These are phyloP conservation scores for Lepraria neglecta DNA, from an alignment of 495 filamentous ascomycete species.

Conservation along the genomic window DNA sequence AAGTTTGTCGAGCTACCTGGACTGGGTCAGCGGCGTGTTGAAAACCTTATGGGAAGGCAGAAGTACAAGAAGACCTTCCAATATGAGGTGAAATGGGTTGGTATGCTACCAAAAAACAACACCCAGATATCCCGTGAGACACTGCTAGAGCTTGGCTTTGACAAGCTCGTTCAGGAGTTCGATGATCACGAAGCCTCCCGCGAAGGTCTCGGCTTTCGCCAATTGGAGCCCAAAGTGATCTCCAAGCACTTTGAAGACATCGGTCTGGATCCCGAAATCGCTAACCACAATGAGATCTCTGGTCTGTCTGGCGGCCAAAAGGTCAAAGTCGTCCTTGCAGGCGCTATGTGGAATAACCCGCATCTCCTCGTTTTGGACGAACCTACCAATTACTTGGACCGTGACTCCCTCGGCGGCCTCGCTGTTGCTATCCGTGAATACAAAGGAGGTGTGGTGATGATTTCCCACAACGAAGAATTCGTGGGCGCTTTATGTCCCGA, in stretches of 20 bases:
- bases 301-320: slow-evolving; percentile 98
- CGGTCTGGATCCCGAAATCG: slow-evolving; percentile 93
- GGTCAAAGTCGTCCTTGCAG: slow-evolving; percentile 98
- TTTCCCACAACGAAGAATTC: slow-evolving; percentile 98
- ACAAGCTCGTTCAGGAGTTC: slow-evolving; percentile 93
- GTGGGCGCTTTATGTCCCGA: slow-evolving; percentile 90
- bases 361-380: slow-evolving; percentile 97
- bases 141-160: slow-evolving; percentile 73
- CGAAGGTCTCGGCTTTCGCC: slow-evolving; percentile 92
- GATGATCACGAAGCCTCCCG: slow-evolving; percentile 97
- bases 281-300: slow-evolving; percentile 96
- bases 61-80: slow-evolving; percentile 99
- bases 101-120: slow-evolving; percentile 86
- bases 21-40: slow-evolving; percentile 67
- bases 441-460: slow-evolving; percentile 97
- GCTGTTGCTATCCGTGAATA: slow-evolving; percentile 96
- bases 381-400: slow-evolving; percentile 98
- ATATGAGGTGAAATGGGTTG: slow-evolving; percentile 95
- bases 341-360: slow-evolving; percentile 98
- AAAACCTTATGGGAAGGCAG: slow-evolving; percentile 87
- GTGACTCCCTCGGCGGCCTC: slow-evolving; percentile 90
- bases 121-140: slow-evolving; percentile 90
- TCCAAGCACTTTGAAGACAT: slow-evolving; percentile 97
- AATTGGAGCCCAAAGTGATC: slow-evolving; percentile 86
- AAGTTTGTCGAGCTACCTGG: slow-evolving; percentile 83